Conservation (phyloP, 2,329 filamentous ascomycete genomes). For the Helotiales sp. region DNA sequence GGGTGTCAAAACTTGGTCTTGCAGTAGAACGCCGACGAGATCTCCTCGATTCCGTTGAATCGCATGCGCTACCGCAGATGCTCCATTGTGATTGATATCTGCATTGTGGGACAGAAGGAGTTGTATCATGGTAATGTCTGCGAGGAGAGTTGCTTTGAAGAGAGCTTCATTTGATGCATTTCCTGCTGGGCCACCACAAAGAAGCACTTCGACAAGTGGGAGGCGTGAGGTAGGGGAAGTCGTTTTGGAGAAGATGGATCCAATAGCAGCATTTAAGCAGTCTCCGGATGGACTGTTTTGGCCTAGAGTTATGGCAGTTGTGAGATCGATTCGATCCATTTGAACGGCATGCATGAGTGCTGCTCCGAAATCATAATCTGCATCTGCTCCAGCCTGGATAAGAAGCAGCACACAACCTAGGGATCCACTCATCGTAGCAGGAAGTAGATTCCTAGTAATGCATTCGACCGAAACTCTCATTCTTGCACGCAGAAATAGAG, state of each 20-base stretch:
- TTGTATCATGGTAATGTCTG: conserved; percentile 49
- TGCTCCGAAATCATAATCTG: conserved; percentile 56
- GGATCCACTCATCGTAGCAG: conserved; percentile 16
- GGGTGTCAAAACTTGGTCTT: conserved; percentile 22
- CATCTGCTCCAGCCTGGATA: conserved; percentile 49
- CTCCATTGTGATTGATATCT: conserved; percentile 59
- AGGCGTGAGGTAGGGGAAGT: conserved; percentile 50
- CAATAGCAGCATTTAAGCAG: conserved; percentile 57
- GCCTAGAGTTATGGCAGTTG: conserved; percentile 59
- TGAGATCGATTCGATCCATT: conserved; percentile 57
- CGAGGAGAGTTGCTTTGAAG: conserved; percentile 19
- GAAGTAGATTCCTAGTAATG: conserved; percentile 22
- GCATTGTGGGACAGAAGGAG: conserved; percentile 57
- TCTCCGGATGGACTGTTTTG: conserved; percentile 55
- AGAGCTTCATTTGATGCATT: conserved; percentile 41
- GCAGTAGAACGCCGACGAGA: conserved; percentile 24
- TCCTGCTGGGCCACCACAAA: conserved; percentile 63
- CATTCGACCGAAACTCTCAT: conserved; percentile 19
- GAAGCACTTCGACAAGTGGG: conserved; percentile 58
- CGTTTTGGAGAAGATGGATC: conserved; percentile 51
- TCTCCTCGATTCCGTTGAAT: conserved; percentile 24
- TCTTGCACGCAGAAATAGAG: conserved; percentile 24
- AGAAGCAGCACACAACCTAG: conserved; percentile 13
- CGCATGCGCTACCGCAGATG: conserved; percentile 43
- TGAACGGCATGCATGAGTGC: conserved; percentile 57